These are phyloP conservation scores for Candida suzukii DNA, from an alignment of 805 yeast species.

Conservation along the genomic window DNA sequence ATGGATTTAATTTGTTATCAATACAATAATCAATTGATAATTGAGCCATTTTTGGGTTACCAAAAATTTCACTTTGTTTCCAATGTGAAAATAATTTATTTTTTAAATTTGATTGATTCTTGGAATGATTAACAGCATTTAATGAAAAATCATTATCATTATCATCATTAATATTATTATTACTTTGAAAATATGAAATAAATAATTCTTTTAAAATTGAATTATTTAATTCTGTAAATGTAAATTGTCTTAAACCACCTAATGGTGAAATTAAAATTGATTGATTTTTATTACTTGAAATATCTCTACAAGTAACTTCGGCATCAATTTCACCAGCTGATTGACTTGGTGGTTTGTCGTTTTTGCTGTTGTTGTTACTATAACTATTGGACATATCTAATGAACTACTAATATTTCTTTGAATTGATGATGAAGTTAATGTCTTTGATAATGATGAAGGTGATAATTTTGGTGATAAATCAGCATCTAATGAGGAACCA, in stretches of 20 bases:
- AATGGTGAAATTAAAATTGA: constrained; percentile 31
- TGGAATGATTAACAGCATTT: constrained; percentile 1
- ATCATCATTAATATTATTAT: background rate
- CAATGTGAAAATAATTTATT: constrained; percentile 11
- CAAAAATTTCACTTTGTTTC: constrained; percentile 13
- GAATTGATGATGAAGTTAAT: background rate
- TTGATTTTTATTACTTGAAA: constrained; percentile 1
- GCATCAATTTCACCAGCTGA: constrained; percentile 11
- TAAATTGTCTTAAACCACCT: constrained; percentile 35
- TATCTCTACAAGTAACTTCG: constrained; percentile 7
- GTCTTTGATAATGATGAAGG: background rate
- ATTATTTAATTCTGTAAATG: constrained; percentile 22
- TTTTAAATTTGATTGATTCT: constrained; percentile 7
- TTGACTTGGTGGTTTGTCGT: background rate
- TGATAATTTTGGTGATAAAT: background rate
- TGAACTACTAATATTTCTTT: background rate
- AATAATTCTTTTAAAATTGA: constrained; percentile 14
- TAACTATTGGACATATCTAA: no score
- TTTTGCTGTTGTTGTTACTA: no score
- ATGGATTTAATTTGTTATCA: constrained; percentile 20
- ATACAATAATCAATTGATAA: constrained; percentile 25
- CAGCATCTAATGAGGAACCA: background rate
- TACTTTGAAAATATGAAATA: background rate
- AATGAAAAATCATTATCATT: background rate
- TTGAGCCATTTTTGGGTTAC: constrained; percentile 25